Evolutionary conservation across 805 yeast species (phyloP).

Genomic region (Hanseniaspora thailandica): DNA sequence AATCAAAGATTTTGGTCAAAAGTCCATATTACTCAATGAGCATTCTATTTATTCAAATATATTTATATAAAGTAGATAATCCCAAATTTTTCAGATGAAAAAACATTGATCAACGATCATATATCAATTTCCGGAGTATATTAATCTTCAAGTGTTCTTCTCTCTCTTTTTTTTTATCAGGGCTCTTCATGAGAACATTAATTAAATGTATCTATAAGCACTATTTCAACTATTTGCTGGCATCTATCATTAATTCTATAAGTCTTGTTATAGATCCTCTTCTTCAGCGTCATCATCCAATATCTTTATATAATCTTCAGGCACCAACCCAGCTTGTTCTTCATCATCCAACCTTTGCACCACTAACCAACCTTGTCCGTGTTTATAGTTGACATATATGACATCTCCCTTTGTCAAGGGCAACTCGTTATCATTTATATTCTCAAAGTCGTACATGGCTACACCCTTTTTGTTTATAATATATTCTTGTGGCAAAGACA

Average conservation of each 20-base stretch:
- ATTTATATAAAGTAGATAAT: too few species aligned
- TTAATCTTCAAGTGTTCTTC: neutral
- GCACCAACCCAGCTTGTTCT: slow-evolving; percentile 68
- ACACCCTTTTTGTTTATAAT: slow-evolving; percentile 50
- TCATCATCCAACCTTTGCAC: slow-evolving; percentile 43
- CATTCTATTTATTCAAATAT: too few species aligned
- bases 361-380: slow-evolving; percentile 98
- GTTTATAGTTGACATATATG: slow-evolving; percentile 76
- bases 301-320: slow-evolving; percentile 79
- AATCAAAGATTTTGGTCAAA: too few species aligned
- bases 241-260: too few species aligned
- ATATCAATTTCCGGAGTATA: slow-evolving; percentile 1
- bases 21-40: too few species aligned
- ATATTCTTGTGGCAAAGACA: slow-evolving; percentile 28
- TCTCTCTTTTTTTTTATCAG: too few species aligned
- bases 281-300: slow-evolving; percentile 18
- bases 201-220: neutral
- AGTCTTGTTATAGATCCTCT: neutral
- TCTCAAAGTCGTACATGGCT: slow-evolving; percentile 78
- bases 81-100: too few species aligned
- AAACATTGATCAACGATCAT: neutral
- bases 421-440: slow-evolving; percentile 91
- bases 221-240: neutral
- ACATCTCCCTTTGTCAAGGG: slow-evolving; percentile 66
- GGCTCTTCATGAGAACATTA: neutral